These are phyloP conservation scores for Collybia sordida DNA, from an alignment of 768 basidiomycete genomes.

Conservation along the genomic window DNA sequence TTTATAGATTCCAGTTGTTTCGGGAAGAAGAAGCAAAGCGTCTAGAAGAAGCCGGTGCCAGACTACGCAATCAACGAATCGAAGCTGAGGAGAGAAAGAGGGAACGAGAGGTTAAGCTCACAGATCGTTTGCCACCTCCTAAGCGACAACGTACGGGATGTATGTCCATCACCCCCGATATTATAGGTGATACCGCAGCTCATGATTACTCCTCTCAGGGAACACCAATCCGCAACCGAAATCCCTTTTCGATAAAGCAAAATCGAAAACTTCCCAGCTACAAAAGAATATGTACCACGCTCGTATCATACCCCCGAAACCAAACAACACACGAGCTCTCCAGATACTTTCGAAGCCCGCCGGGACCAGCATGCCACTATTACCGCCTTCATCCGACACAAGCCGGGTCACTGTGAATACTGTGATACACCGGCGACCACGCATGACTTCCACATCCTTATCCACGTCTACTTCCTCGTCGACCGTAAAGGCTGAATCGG, in stretches of 20 bases:
- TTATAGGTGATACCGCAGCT: slow-evolving; percentile 9
- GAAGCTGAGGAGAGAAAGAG: slow-evolving; percentile 75
- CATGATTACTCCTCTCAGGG: slow-evolving; percentile 28
- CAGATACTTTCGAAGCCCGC: slow-evolving; percentile 37
- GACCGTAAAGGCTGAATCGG: slow-evolving; percentile 1
- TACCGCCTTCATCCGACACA: slow-evolving; percentile 28
- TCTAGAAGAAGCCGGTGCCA: slow-evolving; percentile 60
- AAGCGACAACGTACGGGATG: slow-evolving; percentile 63
- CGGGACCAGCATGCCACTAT: slow-evolving; percentile 31
- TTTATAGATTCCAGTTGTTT: slow-evolving; percentile 39
- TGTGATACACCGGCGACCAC: slow-evolving; percentile 38
- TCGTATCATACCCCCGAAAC: slow-evolving; percentile 56
- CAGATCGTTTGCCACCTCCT: slow-evolving; percentile 62
- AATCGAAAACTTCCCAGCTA: slow-evolving; percentile 65
- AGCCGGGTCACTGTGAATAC: slow-evolving; percentile 54
- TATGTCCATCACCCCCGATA: slow-evolving; percentile 31
- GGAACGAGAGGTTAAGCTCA: slow-evolving; percentile 74
- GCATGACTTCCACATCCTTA: slow-evolving; percentile 5
- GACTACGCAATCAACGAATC: slow-evolving; percentile 63
- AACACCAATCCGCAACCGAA: slow-evolving; percentile 47
- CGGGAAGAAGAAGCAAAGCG: slow-evolving; percentile 60
- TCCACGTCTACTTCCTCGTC: slow-evolving; percentile 2
- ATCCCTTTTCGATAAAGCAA: slow-evolving; percentile 77
- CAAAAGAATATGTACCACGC: slow-evolving; percentile 59
- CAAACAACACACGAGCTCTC: slow-evolving; percentile 39